Evolutionary conservation across 192 early-diverging fungal species (phyloP).

Genomic region (Umbelopsis sp.): DNA sequence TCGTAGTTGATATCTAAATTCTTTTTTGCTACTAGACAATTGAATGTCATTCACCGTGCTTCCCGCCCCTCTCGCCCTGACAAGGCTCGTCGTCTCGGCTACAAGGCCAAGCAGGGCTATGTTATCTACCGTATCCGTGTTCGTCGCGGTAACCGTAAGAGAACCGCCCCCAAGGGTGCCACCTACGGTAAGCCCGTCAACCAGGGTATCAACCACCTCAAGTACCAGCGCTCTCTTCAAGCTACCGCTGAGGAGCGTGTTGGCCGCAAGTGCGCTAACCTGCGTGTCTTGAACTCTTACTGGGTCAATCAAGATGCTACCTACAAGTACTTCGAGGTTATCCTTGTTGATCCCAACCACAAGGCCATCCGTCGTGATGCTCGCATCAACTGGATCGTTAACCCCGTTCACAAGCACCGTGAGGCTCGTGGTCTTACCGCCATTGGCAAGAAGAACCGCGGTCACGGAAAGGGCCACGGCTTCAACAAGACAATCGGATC

Average conservation of each 20-base stretch:
- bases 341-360: conserved; percentile 97
- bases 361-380: conserved; percentile 98
- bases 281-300: conserved; percentile 99
- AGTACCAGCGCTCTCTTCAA: conserved; percentile 95
- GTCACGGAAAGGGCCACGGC: conserved; percentile 93
- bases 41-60: conserved; percentile 98
- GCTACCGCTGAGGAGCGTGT: conserved; percentile 98
- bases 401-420: conserved; percentile 98
- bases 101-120: conserved; percentile 99
- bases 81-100: conserved; percentile 98
- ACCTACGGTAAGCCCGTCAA: conserved; percentile 98
- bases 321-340: conserved; percentile 99
- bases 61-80: conserved; percentile 98
- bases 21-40: conserved; percentile 65
- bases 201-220: conserved; percentile 99
- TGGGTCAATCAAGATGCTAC: conserved; percentile 99
- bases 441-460: conserved; percentile 96
- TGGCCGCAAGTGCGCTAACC: conserved; percentile 94
- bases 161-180: conserved; percentile 96
- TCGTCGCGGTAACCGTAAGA: conserved; percentile 98
- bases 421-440: conserved; percentile 97
- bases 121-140: conserved; percentile 99
- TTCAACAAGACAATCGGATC: conserved; percentile 96
- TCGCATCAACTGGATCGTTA: conserved; percentile 99
- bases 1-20: neutral